Conservation (phyloP, 176 grass and related monocot species). For the Juncus effusus region DNA sequence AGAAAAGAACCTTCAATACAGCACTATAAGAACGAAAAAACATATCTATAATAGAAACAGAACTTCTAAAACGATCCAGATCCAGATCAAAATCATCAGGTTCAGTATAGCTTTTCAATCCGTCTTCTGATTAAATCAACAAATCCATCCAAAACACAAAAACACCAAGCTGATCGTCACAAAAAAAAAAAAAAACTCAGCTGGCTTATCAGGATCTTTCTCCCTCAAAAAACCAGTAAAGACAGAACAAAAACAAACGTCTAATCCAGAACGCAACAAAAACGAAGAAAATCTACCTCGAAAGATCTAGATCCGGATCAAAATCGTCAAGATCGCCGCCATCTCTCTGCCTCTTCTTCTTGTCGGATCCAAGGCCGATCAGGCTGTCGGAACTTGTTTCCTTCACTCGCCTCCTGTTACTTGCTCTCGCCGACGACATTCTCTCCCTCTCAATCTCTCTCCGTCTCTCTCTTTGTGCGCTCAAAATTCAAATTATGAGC, state of each 20-base stretch:
- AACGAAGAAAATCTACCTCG: background rate
- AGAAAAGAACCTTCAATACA: too few relatives aligned
- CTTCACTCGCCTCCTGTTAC: slow-evolving; percentile 11
- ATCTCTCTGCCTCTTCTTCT: slow-evolving; percentile 1
- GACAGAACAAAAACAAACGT: too few relatives aligned
- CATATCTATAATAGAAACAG: too few relatives aligned
- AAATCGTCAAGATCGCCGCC: slow-evolving; percentile 4
- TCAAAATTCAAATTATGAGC: slow-evolving; percentile 5
- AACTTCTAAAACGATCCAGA: too few relatives aligned
- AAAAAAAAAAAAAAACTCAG: too few relatives aligned
- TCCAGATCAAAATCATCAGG: too few relatives aligned
- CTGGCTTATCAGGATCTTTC: too few relatives aligned
- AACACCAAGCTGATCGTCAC: background rate
- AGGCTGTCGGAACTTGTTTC: slow-evolving; percentile 14
- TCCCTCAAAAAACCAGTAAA: too few relatives aligned
- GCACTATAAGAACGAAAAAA: too few relatives aligned
- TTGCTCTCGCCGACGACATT: background rate
- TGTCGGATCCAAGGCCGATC: slow-evolving; percentile 9
- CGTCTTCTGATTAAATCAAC: background rate
- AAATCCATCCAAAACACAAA: background rate
- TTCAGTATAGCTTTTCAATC: too few relatives aligned
- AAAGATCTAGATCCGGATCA: slow-evolving; percentile 26
- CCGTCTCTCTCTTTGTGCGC: background rate
- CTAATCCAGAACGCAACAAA: background rate
- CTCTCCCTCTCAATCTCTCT: background rate